Evolutionary conservation across 805 yeast species (phyloP).

Genomic region (Teunomyces tritomae): DNA sequence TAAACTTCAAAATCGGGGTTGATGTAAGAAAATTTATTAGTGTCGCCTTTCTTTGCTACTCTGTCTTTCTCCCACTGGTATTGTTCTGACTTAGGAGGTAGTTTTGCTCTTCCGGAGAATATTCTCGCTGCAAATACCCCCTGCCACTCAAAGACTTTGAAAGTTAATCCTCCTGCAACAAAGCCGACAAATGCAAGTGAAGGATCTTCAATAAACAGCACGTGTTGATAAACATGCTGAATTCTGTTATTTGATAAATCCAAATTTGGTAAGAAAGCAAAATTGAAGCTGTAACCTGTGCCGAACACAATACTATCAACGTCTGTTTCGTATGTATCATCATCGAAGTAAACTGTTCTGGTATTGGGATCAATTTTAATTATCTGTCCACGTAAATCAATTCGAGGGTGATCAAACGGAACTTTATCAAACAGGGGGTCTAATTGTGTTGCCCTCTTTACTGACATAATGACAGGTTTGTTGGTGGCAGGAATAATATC

Average conservation of each 20-base stretch:
- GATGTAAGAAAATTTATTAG: slow-evolving; percentile 23
- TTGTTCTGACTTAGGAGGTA: slow-evolving; percentile 30
- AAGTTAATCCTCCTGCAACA: slow-evolving; percentile 37
- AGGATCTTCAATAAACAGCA: slow-evolving; percentile 32
- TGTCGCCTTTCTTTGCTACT: slow-evolving; percentile 24
- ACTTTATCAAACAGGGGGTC: slow-evolving; percentile 6
- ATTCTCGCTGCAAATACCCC: slow-evolving; percentile 34
- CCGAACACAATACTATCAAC: slow-evolving; percentile 22
- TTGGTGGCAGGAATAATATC: slow-evolving; percentile 18
- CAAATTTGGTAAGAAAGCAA: slow-evolving; percentile 20
- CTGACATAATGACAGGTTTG: slow-evolving; percentile 15
- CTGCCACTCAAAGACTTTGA: slow-evolving; percentile 42
- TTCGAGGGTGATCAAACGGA: slow-evolving; percentile 10
- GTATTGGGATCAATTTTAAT: slow-evolving; percentile 5
- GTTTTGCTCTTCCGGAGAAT: slow-evolving; percentile 24
- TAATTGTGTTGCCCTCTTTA: slow-evolving; percentile 15
- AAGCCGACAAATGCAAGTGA: slow-evolving; percentile 34
- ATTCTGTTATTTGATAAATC: slow-evolving; percentile 25
- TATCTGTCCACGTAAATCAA: slow-evolving; percentile 9
- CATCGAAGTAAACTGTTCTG: slow-evolving; percentile 17
- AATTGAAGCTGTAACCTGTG: slow-evolving; percentile 23
- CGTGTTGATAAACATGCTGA: slow-evolving; percentile 31
- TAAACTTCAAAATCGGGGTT: slow-evolving; percentile 20
- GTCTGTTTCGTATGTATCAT: slow-evolving; percentile 13
- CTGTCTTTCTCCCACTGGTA: slow-evolving; percentile 28